Evolutionary conservation across 176 grass and related monocot genomes (phyloP).

Genomic region (Zea mays): Zm-B73-REFERENCE-NAM-5.0 NC_050099.1:182379501-182380000

Average conservation of each 20-base stretch:
- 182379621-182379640: neutral
- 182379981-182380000: neutral
- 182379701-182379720: too few species aligned
- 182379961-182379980: neutral
- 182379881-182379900: constrained; percentile 36
- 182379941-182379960: constrained; percentile 6
- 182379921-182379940: neutral
- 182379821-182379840: constrained; percentile 20
- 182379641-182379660: constrained; percentile 77
- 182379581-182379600: neutral
- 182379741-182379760: too few species aligned
- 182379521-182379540: constrained; percentile 28
- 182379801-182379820: too few species aligned
- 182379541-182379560: constrained; percentile 34
- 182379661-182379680: constrained; percentile 51
- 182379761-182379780: too few species aligned
- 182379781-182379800: too few species aligned
- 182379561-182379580: neutral
- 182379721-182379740: too few species aligned
- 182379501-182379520: neutral
- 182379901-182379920: constrained; percentile 8
- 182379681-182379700: neutral
- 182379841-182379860: constrained; percentile 38
- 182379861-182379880: constrained; percentile 5
- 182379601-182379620: neutral